phyloP scores from a whole-genome alignment of 2,329 filamentous ascomycete genomes.

The Sporothrix pallida region DNA sequence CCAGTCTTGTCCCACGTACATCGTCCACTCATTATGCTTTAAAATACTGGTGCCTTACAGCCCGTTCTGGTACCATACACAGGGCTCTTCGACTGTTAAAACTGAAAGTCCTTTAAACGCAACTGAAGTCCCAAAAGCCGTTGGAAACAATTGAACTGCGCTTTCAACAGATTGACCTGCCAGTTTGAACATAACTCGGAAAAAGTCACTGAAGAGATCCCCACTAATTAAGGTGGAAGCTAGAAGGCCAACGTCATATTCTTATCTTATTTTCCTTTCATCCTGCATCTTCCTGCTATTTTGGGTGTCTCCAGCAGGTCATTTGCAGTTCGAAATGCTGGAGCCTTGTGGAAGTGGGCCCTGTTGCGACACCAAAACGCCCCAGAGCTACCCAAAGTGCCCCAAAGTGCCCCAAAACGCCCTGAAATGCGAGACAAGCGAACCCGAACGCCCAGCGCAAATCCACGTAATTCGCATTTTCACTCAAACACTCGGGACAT shows the following conservation, averaged over 20 bases:
- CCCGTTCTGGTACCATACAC: neutral
- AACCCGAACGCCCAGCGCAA: neutral
- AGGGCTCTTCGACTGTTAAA: neutral
- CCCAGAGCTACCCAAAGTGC: neutral
- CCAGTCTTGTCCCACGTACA: neutral
- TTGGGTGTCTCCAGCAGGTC: neutral
- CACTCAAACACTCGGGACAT: neutral
- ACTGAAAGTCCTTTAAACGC: neutral
- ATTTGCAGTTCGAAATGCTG: slow-evolving; percentile 10
- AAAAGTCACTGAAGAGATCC: neutral
- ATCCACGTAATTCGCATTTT: slow-evolving; percentile 12
- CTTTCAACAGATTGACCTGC: neutral
- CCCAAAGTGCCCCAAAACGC: neutral
- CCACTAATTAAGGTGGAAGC: neutral
- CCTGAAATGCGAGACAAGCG: slow-evolving; percentile 5
- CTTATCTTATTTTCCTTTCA: neutral
- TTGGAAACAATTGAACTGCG: neutral
- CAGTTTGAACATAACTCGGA: neutral
- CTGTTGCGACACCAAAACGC: neutral
- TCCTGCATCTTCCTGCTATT: neutral
- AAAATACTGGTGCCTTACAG: neutral
- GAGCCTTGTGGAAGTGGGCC: slow-evolving; percentile 9
- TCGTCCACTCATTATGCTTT: neutral
- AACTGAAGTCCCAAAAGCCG: neutral
- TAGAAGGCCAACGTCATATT: neutral